Base-by-base conservation (phyloP, 768 basidiomycete species). In the Trametes punicea region DNA sequence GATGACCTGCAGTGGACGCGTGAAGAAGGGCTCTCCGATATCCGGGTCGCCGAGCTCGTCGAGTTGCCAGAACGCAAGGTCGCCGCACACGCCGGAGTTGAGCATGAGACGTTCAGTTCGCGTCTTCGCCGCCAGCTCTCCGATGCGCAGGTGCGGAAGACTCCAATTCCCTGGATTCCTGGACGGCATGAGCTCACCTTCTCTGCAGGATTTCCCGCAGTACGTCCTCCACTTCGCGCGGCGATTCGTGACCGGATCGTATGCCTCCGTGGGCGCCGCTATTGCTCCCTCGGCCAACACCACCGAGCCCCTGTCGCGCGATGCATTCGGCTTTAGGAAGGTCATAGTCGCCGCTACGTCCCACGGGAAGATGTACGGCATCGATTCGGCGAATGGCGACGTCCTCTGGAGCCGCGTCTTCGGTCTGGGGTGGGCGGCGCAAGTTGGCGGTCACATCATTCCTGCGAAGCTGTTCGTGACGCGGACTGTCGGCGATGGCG, bases 281-380 rank as follows among this genome's bases (percentile, higher is more conserved):
- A 68, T 44, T 26, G 62, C 75, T 5, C 57, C 70, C 26, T 62
- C 70, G 20, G 64, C 74, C 7, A 68, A 74, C 21, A 67, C 70
- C 15, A 59, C 66, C 29, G 75, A 73, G 21, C 55, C 71, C 0
- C 74, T 86, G 0, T 73, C 76, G 55, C 82, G 90, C 4, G 93
- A 95, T 64, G 70, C 84, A 0, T 96, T 95, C 67, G 93, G 93
- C 0, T 92, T 97, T 72, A 79, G 87, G 33, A 91, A 97, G 66
- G 69, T 97, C 26, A 80, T 95, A 41, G 80, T 96, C 4, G 78
- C 75, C 6, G 88, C 84, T 0, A 92, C 89, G 3, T 62, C 74
- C 0, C 75, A 79, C 26, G 92, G 93, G 2, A 93, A 91, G 64
- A 61, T 94, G 0, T 93, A 84, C 64, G 94, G 85, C 0, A 71